A percentile compares a stretch with the other conserved stretches of the same genome.
phyloP scores from a whole-genome alignment of 768 basidiomycete genomes.

The Clavulina sp. region DNA sequence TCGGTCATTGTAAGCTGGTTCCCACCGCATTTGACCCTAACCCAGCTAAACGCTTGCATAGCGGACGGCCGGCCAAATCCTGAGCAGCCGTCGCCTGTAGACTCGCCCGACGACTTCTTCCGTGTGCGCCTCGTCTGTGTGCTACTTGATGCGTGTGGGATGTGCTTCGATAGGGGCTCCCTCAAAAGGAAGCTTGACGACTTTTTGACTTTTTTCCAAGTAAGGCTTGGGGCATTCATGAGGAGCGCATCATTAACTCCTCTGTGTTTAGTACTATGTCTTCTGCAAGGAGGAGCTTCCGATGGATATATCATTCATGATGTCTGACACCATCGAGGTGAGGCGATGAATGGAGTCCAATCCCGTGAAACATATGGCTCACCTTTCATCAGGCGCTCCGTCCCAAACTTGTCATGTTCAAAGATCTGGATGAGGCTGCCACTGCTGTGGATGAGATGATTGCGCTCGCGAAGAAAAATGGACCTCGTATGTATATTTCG shows the following conservation, averaged over 20 bases:
- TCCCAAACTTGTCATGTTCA: constrained; percentile 54
- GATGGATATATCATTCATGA: constrained; percentile 97
- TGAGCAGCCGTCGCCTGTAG: constrained; percentile 51
- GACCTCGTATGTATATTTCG: neutral
- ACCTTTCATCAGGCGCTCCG: constrained; percentile 46
- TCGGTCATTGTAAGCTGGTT: constrained; percentile 63
- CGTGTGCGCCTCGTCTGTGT: constrained; percentile 81
- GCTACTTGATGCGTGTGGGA: constrained; percentile 85
- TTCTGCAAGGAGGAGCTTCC: constrained; percentile 80
- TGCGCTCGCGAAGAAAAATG: constrained; percentile 43
- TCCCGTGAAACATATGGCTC: constrained; percentile 4
- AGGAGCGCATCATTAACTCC: constrained; percentile 17
- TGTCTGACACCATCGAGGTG: constrained; percentile 86
- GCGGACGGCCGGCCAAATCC: constrained; percentile 83
- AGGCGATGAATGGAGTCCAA: neutral
- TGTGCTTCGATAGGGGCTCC: constrained; percentile 91
- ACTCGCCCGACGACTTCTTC: constrained; percentile 95
- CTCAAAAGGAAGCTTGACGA: constrained; percentile 87
- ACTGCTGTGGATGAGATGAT: constrained; percentile 82
- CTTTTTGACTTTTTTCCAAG: constrained; percentile 88
- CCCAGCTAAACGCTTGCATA: constrained; percentile 20
- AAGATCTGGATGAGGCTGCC: constrained; percentile 74
- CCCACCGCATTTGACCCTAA: neutral
- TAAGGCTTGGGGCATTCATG: constrained; percentile 19
- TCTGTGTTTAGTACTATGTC: constrained; percentile 43